These are phyloP conservation scores for Samsoniella hepiali DNA, from an alignment of 2,329 filamentous ascomycete genomes.

Conservation along the genomic window DNA sequence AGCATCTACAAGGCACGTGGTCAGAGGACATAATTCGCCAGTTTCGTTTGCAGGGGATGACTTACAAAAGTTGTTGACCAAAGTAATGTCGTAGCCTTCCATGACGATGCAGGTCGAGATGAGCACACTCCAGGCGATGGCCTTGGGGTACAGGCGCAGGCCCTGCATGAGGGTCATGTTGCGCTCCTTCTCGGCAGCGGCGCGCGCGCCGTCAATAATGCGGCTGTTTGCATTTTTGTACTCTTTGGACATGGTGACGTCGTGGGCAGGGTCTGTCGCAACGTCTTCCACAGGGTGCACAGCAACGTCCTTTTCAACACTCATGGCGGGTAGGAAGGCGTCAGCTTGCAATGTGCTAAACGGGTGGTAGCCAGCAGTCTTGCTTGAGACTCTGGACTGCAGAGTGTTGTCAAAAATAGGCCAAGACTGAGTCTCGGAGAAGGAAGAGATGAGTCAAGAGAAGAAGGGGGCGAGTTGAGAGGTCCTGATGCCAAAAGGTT, in stretches of 20 bases:
- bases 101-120: slow-evolving; percentile 91
- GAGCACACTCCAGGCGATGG: slow-evolving; percentile 75
- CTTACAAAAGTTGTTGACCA: slow-evolving; percentile 76
- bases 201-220: slow-evolving; percentile 35
- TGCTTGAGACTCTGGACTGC: too few species aligned
- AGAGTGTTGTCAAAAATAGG: too few species aligned
- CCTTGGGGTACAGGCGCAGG: slow-evolving; percentile 80
- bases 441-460: neutral
- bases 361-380: neutral
- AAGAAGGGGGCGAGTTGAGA: neutral
- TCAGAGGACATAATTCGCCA: neutral
- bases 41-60: neutral
- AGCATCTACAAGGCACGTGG: slow-evolving; percentile 37
- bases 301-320: slow-evolving; percentile 21
- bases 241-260: neutral
- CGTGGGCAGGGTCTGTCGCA: slow-evolving; percentile 1
- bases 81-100: slow-evolving; percentile 82
- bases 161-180: slow-evolving; percentile 73
- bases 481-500: neutral
- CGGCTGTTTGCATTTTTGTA: slow-evolving; percentile 26
- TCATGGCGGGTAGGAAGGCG: slow-evolving; percentile 12
- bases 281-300: slow-evolving; percentile 19
- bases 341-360: neutral
- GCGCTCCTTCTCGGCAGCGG: slow-evolving; percentile 60
- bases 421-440: neutral